phyloP scores from a whole-genome alignment of 1,139 yeast species.

The Candida frijolesensis region DNA sequence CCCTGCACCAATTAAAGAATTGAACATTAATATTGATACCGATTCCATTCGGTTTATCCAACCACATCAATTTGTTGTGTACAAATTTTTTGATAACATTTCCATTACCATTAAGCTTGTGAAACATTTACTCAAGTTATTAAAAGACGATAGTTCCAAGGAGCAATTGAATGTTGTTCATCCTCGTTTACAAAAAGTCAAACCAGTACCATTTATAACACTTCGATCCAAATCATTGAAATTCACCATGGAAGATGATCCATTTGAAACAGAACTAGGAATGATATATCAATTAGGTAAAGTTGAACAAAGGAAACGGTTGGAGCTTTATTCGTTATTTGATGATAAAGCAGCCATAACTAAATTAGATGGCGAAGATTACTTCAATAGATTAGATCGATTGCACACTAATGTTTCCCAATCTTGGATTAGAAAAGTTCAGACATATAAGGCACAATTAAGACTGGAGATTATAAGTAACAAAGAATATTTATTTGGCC shows the following conservation, averaged over 20 bases:
- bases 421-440: conserved; percentile 55
- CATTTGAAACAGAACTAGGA: conserved; percentile 77
- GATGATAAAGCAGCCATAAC: conserved; percentile 29
- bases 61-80: conserved; percentile 59
- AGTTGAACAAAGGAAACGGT: conserved; percentile 67
- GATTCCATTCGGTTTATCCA: conserved; percentile 41
- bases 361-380: conserved; percentile 9
- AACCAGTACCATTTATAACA: conserved; percentile 54
- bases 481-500: conserved; percentile 50
- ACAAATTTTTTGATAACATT: conserved; percentile 62
- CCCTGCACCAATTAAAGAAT: conserved; percentile 10
- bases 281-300: conserved; percentile 78
- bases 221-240: conserved; percentile 50
- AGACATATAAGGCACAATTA: conserved; percentile 43
- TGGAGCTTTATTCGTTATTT: conserved; percentile 59
- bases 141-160: conserved; percentile 34
- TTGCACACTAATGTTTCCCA: conserved; percentile 25
- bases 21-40: conserved; percentile 18
- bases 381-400: conserved; percentile 15
- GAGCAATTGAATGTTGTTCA: conserved; percentile 23
- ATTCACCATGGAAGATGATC: conserved; percentile 73
- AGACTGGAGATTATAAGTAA: conserved; percentile 53
- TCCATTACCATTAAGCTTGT: conserved; percentile 55
- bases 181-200: conserved; percentile 45
- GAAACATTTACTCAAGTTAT: conserved; percentile 53